Evolutionary conservation across 257 asterid species (phyloP).

Genomic region (Jacaranda mimosifolia): DNA sequence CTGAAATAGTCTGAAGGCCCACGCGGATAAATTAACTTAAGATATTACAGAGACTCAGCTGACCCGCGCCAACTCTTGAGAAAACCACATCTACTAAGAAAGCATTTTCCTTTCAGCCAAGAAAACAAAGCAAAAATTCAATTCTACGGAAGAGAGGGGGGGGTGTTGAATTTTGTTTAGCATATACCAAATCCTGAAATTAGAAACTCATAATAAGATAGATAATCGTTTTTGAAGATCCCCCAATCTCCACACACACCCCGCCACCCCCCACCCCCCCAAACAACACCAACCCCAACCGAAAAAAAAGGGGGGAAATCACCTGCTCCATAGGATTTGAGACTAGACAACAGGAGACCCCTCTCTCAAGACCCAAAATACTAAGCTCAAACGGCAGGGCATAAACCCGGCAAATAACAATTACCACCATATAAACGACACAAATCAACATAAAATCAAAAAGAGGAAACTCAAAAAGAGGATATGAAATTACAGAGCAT

Average conservation of each 20-base stretch:
- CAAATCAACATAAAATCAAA: background rate
- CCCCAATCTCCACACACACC: no score
- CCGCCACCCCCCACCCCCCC: no score
- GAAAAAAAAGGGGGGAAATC: background rate
- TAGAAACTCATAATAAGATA: background rate
- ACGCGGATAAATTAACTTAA: no score
- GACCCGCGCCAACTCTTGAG: background rate
- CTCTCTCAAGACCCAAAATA: background rate
- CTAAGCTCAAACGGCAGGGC: slow-evolving; percentile 3
- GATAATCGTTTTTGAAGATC: no score
- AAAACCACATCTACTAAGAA: slow-evolving; percentile 10
- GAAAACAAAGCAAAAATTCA: slow-evolving; percentile 13
- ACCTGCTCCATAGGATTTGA: background rate
- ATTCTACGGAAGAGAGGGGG: no score
- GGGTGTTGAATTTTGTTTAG: no score
- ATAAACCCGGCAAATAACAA: background rate
- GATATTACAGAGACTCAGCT: background rate
- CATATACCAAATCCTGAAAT: background rate
- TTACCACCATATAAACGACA: background rate
- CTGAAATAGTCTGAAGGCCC: background rate
- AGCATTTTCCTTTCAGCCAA: background rate
- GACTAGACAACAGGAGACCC: background rate
- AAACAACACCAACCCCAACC: background rate
- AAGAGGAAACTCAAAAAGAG: background rate
- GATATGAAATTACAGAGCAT: background rate